Evolutionary conservation across 176 grass and related monocot species (phyloP).

Genomic region (Rhynchospora tenuis): DNA sequence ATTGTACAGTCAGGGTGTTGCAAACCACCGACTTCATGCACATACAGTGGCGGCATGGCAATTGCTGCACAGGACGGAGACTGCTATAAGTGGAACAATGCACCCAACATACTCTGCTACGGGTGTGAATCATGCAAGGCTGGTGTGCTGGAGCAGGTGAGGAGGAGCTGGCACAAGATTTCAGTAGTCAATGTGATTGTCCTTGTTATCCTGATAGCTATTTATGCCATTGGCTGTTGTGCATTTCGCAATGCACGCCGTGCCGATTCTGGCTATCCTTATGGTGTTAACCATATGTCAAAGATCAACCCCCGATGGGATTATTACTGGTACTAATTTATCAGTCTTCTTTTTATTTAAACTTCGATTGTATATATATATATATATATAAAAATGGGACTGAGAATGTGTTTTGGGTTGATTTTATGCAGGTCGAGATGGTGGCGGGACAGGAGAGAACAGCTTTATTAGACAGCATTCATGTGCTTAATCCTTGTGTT

Average conservation of each 20-base stretch:
- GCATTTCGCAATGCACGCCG: conserved; percentile 78
- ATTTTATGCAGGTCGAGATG: conserved; percentile 61
- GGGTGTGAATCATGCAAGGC: conserved; percentile 88
- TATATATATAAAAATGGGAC: neutral
- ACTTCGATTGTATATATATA: neutral
- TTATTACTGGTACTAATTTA: conserved; percentile 71
- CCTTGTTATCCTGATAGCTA: conserved; percentile 53
- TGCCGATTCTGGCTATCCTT: conserved; percentile 51
- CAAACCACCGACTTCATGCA: conserved; percentile 90
- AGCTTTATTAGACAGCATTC: conserved; percentile 23
- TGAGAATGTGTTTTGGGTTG: conserved; percentile 22
- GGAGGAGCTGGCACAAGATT: conserved; percentile 88
- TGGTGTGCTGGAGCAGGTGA: conserved; percentile 79
- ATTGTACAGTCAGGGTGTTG: conserved; percentile 81
- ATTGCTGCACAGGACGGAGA: conserved; percentile 64
- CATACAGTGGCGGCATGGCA: conserved; percentile 53
- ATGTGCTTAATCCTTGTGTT: neutral
- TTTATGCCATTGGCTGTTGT: conserved; percentile 71
- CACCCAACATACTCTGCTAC: conserved; percentile 67
- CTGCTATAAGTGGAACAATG: conserved; percentile 94
- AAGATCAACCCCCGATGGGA: conserved; percentile 85
- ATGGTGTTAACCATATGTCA: conserved; percentile 84
- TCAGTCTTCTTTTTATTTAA: neutral
- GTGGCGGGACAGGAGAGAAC: conserved; percentile 62
- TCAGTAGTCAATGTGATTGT: conserved; percentile 62